Evolutionary conservation across 805 yeast species (phyloP), one percentile per base, ranked within the genome.

Genomic region (Yamadazyma phyllophila): DNA sequence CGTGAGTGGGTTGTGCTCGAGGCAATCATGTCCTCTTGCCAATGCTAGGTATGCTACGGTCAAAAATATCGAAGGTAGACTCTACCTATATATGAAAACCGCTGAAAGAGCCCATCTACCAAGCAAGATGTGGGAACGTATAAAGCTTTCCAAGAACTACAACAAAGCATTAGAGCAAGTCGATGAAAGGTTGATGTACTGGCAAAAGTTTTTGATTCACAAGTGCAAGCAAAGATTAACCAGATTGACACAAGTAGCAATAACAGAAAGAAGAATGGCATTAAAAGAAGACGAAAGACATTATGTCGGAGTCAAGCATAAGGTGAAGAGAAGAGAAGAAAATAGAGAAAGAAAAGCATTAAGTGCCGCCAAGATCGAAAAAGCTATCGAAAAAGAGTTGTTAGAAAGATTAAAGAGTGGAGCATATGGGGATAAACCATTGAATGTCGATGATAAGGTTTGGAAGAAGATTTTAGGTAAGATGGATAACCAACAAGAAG

Each of bases 101-200:
- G 96, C 95, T 1, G 99, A 94, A 71, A 82, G 99, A 69, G 95
- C 96, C 15, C 98, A 94, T 63, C 87, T 90, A 52, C 99, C 99
- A 11, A 81, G 87, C 36, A 85, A 86, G 58, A 72, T 88, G 63
- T 94, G 99, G 99, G 97, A 94, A 69, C 80, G 97, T 59, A 85
- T 94, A 61, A 86, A 84, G 65, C 76, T 94, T 49, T 86, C 94
- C 39, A 90, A 88, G 67, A 91, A 94, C 66, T 94, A 90, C 65
- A 77, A 84, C 43, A 86, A 80, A 63, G 98, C 98, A 1, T 74
- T 94, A 59, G 77, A 78, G 52, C 99, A 94, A 66, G 80, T 94
- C 45, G 98, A 92, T 65, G 83, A 83, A 48, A 88, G 89, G 56
- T 74, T 94, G 50, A 73, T 85, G 42, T 90, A 92, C 69, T 94